Evolutionary conservation across 129 eudicot species (phyloP).

Genomic region (Saussurea involucrata): DNA sequence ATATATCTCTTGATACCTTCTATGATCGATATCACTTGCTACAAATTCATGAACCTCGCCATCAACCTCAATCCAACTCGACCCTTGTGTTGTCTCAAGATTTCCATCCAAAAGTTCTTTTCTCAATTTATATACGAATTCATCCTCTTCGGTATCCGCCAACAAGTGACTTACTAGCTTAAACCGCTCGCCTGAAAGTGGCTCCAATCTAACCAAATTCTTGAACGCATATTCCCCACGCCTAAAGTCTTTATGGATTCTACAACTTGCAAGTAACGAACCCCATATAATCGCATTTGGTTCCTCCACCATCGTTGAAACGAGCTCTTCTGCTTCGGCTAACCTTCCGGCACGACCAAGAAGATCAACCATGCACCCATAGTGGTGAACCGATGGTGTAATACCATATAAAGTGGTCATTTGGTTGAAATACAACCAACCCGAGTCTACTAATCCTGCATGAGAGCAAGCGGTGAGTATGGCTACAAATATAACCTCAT

Average conservation of each 20-base stretch:
- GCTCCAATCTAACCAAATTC: constrained; percentile 37
- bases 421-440: constrained; percentile 32
- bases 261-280: constrained; percentile 41
- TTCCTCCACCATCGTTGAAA: constrained; percentile 30
- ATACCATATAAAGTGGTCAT: constrained; percentile 32
- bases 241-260: constrained; percentile 28
- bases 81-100: constrained; percentile 27
- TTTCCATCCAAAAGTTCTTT: constrained; percentile 12
- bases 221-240: constrained; percentile 30
- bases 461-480: constrained; percentile 52
- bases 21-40: constrained; percentile 35
- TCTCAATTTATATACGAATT: constrained; percentile 15
- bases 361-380: constrained; percentile 58
- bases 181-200: constrained; percentile 30
- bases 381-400: constrained; percentile 46
- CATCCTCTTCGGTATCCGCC: constrained; percentile 20
- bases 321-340: constrained; percentile 39
- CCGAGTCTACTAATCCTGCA: constrained; percentile 39
- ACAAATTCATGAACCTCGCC: constrained; percentile 44
- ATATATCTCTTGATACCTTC: constrained; percentile 34
- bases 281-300: constrained; percentile 49
- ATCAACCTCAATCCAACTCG: constrained; percentile 38
- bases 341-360: constrained; percentile 45
- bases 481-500: constrained; percentile 42
- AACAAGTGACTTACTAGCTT: constrained; percentile 27